Percentiles rank a stretch among this genome's conserved stretches.
These are phyloP conservation scores for Pezicula neosporulosa DNA, from an alignment of 2,329 filamentous ascomycete species.

Conservation along the genomic window DNA sequence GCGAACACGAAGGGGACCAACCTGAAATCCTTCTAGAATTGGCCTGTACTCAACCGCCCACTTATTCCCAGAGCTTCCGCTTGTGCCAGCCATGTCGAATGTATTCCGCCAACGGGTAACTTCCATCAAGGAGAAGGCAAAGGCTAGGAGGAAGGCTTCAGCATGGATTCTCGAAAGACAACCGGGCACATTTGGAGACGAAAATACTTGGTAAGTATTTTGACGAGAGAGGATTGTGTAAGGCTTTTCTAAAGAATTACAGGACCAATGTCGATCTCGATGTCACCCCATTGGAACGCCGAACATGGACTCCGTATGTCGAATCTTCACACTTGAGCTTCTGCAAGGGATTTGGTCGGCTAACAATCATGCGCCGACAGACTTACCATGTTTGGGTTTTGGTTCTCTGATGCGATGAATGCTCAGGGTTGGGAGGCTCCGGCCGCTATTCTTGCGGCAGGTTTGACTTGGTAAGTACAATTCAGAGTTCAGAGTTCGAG, in stretches of 20 bases:
- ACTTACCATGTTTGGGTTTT: constrained; percentile 37
- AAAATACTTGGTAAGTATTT: constrained; percentile 24
- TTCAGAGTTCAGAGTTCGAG: too few species aligned
- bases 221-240: not conserved
- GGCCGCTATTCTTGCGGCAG: constrained; percentile 41
- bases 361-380: not conserved
- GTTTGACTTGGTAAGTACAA: constrained; percentile 34
- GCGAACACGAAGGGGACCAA: too few species aligned
- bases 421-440: constrained; percentile 42
- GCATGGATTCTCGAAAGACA: constrained; percentile 39
- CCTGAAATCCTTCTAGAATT: too few species aligned
- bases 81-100: constrained; percentile 2
- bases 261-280: constrained; percentile 43
- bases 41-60: too few species aligned
- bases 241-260: not conserved
- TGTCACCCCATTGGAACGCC: constrained; percentile 39
- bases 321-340: not conserved
- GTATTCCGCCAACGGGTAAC: constrained; percentile 21
- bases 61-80: too few species aligned
- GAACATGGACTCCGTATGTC: constrained; percentile 38
- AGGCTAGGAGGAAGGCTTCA: constrained; percentile 30
- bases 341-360: not conserved
- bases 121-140: constrained; percentile 28
- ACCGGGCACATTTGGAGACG: constrained; percentile 35
- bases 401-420: constrained; percentile 42